phyloP scores from a whole-genome alignment of 352 stramenopile species.

The Albugo laibachii region DNA sequence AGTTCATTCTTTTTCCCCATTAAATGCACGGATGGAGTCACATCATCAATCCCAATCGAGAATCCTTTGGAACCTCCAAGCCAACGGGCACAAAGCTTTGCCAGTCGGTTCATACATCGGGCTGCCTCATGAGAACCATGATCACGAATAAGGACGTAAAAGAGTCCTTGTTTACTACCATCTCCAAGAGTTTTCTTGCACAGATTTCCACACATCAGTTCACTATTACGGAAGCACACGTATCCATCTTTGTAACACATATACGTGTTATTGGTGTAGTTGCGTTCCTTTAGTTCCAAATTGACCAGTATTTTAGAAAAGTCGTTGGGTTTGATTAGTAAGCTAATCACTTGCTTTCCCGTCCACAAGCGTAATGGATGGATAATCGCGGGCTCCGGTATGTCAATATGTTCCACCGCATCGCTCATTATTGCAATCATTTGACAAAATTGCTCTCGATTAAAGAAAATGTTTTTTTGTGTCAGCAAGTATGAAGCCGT shows the following conservation, averaged over 20 bases:
- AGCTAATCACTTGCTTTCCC: conserved; percentile 92
- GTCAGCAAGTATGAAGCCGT: conserved; percentile 96
- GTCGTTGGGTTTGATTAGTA: conserved; percentile 79
- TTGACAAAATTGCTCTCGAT: conserved; percentile 90
- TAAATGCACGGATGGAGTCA: conserved; percentile 92
- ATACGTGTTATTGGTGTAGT: conserved; percentile 87
- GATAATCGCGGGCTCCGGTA: conserved; percentile 55
- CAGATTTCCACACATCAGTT: conserved; percentile 96
- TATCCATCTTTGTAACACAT: conserved; percentile 99
- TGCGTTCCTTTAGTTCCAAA: conserved; percentile 87
- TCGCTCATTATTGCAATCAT: conserved; percentile 91
- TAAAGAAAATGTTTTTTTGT: conserved; percentile 98
- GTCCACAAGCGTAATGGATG: conserved; percentile 87
- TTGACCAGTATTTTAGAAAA: conserved; percentile 66
- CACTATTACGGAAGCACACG: conserved; percentile 90
- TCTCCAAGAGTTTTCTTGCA: conserved; percentile 98
- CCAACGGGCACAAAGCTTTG: conserved; percentile 94
- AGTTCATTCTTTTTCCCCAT: conserved; percentile 89
- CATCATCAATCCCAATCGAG: conserved; percentile 99
- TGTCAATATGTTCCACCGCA: conserved; percentile 87
- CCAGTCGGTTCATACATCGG: conserved; percentile 94
- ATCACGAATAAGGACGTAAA: conserved; percentile 96
- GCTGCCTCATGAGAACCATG: conserved; percentile 84
- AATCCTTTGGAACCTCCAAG: conserved; percentile 96
- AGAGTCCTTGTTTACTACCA: conserved; percentile 94